Percentiles rank a stretch among this genome's conserved stretches.
Conservation (phyloP, 2,329 filamentous ascomycete genomes). For the Achaetomium macrosporum region DNA sequence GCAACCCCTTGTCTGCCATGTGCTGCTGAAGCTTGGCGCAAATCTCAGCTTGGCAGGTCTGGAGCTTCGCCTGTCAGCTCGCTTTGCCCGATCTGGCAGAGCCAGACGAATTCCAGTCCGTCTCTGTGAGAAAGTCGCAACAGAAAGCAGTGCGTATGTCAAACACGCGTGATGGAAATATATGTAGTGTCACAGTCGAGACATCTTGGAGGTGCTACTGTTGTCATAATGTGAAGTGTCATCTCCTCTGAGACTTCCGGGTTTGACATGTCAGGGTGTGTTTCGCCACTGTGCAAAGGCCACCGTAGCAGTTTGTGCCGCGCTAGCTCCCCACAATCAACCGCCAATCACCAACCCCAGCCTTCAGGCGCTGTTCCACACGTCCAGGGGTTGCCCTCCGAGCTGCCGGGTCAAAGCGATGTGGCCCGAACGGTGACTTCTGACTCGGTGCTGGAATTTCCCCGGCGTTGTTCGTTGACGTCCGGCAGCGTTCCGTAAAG, state of each 20-base stretch:
- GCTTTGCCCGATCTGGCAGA: conserved; percentile 1
- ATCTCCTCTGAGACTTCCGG: too few relatives aligned
- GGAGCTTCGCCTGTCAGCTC: not conserved
- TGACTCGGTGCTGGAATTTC: not conserved
- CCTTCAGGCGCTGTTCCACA: not conserved
- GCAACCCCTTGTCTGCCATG: conserved; percentile 1
- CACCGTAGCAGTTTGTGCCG: conserved; percentile 14
- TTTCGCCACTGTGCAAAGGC: conserved; percentile 14
- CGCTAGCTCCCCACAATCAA: not conserved
- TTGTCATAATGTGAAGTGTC: too few relatives aligned
- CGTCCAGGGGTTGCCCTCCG: conserved; percentile 5
- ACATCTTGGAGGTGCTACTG: too few relatives aligned
- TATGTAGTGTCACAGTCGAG: too few relatives aligned
- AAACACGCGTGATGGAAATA: too few relatives aligned
- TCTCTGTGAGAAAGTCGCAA: too few relatives aligned
- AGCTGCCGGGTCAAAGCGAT: conserved; percentile 8
- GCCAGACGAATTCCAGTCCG: too few relatives aligned
- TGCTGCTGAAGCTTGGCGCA: conserved; percentile 1
- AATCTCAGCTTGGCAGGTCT: not conserved
- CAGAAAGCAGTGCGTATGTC: too few relatives aligned
- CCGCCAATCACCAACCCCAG: not conserved
- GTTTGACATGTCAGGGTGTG: too few relatives aligned
- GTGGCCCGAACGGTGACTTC: conserved; percentile 5
- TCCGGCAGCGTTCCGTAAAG: conserved; percentile 10
- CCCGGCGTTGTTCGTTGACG: not conserved